Conservation (phyloP, 2,329 filamentous ascomycete genomes). For the Penicillium sclerotigenum region DNA sequence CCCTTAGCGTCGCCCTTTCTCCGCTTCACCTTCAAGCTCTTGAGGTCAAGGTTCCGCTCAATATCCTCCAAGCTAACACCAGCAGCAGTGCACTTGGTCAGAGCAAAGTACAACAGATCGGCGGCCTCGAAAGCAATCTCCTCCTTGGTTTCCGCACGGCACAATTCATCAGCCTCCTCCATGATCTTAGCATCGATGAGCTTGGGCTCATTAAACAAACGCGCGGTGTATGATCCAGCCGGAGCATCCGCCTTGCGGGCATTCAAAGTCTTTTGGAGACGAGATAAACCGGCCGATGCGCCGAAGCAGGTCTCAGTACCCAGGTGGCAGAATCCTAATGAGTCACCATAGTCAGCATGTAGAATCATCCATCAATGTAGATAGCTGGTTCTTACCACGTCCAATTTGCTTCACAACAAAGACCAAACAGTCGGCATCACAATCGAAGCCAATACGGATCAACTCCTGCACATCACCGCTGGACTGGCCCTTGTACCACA, state of each 20-base stretch:
- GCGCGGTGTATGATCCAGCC: conserved; percentile 85
- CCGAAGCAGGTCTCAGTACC: conserved; percentile 93
- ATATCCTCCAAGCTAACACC: conserved; percentile 86
- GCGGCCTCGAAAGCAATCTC: conserved; percentile 93
- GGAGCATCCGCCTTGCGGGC: conserved; percentile 80
- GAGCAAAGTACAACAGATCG: conserved; percentile 91
- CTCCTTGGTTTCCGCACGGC: conserved; percentile 74
- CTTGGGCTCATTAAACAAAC: conserved; percentile 88
- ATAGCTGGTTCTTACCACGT: conserved; percentile 48
- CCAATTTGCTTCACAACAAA: conserved; percentile 90
- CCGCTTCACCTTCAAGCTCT: conserved; percentile 92
- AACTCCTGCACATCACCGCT: conserved; percentile 93
- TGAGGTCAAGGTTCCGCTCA: conserved; percentile 86
- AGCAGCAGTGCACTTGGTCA: conserved; percentile 81
- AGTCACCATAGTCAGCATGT: conserved; percentile 18
- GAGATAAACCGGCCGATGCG: conserved; percentile 73
- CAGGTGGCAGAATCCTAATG: conserved; percentile 79
- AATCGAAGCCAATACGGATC: conserved; percentile 79
- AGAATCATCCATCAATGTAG: not conserved
- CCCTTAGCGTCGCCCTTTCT: conserved; percentile 92
- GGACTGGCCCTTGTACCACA: conserved; percentile 95
- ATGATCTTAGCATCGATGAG: conserved; percentile 93
- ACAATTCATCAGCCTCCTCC: conserved; percentile 95
- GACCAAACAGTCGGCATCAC: conserved; percentile 86
- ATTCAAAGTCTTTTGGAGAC: conserved; percentile 80